These are phyloP conservation scores for Umbelopsis ramanniana DNA, from an alignment of 192 early-diverging fungal genomes.

Conservation along the genomic window DNA sequence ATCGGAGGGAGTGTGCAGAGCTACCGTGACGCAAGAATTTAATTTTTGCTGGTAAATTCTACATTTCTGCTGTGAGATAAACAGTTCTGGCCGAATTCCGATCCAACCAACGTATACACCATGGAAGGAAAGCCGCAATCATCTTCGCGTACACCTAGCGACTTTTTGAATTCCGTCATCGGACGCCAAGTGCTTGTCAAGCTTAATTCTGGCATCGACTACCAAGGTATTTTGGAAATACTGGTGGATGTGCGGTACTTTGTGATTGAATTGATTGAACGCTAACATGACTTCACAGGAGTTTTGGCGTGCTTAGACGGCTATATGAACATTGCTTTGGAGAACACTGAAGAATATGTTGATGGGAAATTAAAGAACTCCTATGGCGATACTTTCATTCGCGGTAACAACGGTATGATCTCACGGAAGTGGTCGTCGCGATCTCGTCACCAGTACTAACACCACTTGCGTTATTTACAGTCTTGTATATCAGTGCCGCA, in stretches of 20 bases:
- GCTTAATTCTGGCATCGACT: constrained; percentile 96
- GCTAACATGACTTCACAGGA: constrained; percentile 46
- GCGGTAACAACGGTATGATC: constrained; percentile 90
- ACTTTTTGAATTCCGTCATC: constrained; percentile 87
- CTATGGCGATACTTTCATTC: constrained; percentile 96
- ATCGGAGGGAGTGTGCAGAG: too few species aligned
- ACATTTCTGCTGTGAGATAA: not conserved
- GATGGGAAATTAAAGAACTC: constrained; percentile 91
- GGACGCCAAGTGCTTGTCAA: constrained; percentile 88
- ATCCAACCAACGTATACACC: not conserved
- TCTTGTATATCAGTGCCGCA: constrained; percentile 66
- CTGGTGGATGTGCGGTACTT: not conserved
- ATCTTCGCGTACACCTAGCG: constrained; percentile 69
- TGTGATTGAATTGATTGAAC: not conserved
- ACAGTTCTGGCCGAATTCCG: not conserved
- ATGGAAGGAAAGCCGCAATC: constrained; percentile 2
- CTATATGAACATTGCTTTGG: constrained; percentile 98
- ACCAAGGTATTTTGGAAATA: constrained; percentile 69
- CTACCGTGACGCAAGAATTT: too few species aligned
- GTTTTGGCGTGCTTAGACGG: constrained; percentile 92
- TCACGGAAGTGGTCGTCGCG: not conserved
- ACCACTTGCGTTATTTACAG: constrained; percentile 29
- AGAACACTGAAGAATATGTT: constrained; percentile 95
- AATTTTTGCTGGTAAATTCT: too few species aligned
- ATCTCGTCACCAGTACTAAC: not conserved